Percentiles rank a stretch among this genome's conserved stretches.
Conservation (phyloP, 257 asterid species). For the Dorcoceras hygrometricum region DNA sequence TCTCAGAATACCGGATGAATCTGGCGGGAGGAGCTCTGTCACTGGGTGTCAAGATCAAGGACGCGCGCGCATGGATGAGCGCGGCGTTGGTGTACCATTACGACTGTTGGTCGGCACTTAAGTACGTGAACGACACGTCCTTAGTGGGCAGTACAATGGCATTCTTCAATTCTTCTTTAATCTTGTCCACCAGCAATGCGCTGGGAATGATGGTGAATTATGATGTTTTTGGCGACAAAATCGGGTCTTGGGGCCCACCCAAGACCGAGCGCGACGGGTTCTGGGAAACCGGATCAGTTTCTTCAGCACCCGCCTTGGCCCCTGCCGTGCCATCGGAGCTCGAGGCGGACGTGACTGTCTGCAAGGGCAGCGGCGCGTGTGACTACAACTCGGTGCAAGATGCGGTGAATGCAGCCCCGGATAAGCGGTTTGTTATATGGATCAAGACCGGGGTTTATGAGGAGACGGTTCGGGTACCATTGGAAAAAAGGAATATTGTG, state of each 20-base stretch:
- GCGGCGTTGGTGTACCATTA: neutral
- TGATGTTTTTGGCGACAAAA: conserved; percentile 27
- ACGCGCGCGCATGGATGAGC: neutral
- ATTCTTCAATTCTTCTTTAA: neutral
- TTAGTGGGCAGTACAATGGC: neutral
- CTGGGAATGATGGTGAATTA: neutral
- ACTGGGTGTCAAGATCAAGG: neutral
- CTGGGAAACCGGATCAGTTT: conserved; percentile 32
- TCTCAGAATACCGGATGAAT: neutral
- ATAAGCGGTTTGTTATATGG: conserved; percentile 11
- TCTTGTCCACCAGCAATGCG: neutral
- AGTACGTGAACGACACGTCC: neutral
- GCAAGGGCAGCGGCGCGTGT: conserved; percentile 31
- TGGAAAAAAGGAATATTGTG: neutral
- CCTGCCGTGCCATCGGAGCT: conserved; percentile 34
- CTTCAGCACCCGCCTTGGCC: neutral
- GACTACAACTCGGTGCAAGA: conserved; percentile 33
- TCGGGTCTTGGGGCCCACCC: conserved; percentile 31
- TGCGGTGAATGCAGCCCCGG: conserved; percentile 47
- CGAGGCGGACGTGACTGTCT: conserved; percentile 38
- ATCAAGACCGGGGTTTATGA: neutral
- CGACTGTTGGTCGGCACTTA: neutral
- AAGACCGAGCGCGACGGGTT: conserved; percentile 43
- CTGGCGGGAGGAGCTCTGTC: neutral
- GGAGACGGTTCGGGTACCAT: neutral